Percentiles rank a stretch among this genome's conserved stretches.
Evolutionary conservation across 2,329 filamentous ascomycete genomes (phyloP).

Genomic region (Pseudofabraea citricarpa): DNA sequence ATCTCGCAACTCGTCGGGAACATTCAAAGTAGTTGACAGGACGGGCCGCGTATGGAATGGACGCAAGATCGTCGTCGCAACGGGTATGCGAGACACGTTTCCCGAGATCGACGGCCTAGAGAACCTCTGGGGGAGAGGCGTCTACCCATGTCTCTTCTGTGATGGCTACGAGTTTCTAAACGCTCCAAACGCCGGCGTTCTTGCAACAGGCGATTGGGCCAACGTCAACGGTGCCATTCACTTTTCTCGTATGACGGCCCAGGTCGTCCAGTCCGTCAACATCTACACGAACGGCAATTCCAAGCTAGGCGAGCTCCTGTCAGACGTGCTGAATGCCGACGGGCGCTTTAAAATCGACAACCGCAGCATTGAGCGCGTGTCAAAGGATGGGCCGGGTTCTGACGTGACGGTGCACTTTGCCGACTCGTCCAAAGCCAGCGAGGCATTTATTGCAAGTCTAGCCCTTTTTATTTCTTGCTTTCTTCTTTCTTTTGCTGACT

Average conservation of each 20-base stretch:
- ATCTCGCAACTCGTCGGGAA: background rate
- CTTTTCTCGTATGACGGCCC: slow-evolving; percentile 36
- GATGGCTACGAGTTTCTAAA: slow-evolving; percentile 54
- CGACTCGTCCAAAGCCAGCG: slow-evolving; percentile 19
- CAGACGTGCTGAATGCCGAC: background rate
- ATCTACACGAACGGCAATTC: slow-evolving; percentile 46
- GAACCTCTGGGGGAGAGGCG: slow-evolving; percentile 43
- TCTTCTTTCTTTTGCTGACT: background rate
- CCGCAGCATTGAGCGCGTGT: background rate
- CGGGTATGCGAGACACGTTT: slow-evolving; percentile 45
- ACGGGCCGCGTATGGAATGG: slow-evolving; percentile 39
- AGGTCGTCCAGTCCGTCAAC: slow-evolving; percentile 37
- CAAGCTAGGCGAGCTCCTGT: background rate
- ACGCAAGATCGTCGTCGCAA: slow-evolving; percentile 50
- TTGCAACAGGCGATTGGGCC: slow-evolving; percentile 33
- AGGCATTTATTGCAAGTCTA: slow-evolving; percentile 34
- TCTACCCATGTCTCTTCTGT: slow-evolving; percentile 54
- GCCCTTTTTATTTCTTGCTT: background rate
- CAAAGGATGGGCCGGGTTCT: slow-evolving; percentile 19
- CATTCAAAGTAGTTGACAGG: slow-evolving; percentile 36
- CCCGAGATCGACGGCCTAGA: slow-evolving; percentile 48
- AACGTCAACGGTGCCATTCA: slow-evolving; percentile 29
- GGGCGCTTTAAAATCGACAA: background rate
- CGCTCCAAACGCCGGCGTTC: slow-evolving; percentile 37
- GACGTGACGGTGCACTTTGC: slow-evolving; percentile 31